Percentiles rank a stretch among this genome's conserved stretches.
These are phyloP conservation scores for Carex cristatella DNA, from an alignment of 176 grass and related monocot genomes.

Conservation along the genomic window DNA sequence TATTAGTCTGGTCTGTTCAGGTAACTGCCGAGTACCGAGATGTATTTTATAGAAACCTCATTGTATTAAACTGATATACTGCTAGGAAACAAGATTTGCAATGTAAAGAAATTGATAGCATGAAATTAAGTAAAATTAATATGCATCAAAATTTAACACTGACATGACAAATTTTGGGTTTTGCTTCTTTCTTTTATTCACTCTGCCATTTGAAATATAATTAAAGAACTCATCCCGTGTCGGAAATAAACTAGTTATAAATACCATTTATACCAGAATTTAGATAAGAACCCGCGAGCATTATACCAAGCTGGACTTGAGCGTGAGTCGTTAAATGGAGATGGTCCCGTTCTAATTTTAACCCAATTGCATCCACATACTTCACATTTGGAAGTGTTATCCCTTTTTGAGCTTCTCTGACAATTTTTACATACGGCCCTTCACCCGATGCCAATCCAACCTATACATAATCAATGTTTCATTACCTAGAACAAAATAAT, in stretches of 20 bases:
- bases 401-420: slow-evolving; percentile 63
- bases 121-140: not conserved
- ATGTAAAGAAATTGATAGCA: not conserved
- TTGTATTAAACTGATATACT: no score
- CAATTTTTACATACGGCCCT: slow-evolving; percentile 53
- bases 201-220: not conserved
- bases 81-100: not conserved
- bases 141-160: not conserved
- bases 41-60: not conserved
- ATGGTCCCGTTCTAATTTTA: slow-evolving; percentile 56
- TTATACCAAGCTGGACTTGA: slow-evolving; percentile 79
- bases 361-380: slow-evolving; percentile 66
- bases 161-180: not conserved
- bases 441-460: slow-evolving; percentile 83
- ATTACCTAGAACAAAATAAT: not conserved
- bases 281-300: slow-evolving; percentile 69
- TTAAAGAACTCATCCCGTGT: not conserved
- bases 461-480: slow-evolving; percentile 12
- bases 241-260: not conserved
- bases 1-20: not conserved
- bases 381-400: slow-evolving; percentile 55
- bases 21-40: not conserved
- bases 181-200: not conserved
- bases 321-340: slow-evolving; percentile 74
- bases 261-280: slow-evolving; percentile 49